These are phyloP conservation scores for Hortaea sp. DNA, from an alignment of 2,329 filamentous ascomycete genomes.

Conservation along the genomic window DNA sequence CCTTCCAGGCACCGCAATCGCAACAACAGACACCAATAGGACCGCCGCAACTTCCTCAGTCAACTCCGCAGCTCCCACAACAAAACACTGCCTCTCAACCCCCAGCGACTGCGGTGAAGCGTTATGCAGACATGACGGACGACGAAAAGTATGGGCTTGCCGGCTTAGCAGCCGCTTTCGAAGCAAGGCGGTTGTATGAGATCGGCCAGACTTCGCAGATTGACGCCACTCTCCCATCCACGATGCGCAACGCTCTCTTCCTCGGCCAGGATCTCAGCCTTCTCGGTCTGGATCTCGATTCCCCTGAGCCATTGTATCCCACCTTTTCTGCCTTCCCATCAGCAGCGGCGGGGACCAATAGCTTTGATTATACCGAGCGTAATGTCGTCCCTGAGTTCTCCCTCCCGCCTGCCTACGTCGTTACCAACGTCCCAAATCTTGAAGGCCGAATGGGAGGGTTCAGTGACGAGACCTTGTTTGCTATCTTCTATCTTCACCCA, in stretches of 20 bases:
- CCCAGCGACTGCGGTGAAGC: constrained; percentile 28
- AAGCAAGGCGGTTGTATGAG: constrained; percentile 17
- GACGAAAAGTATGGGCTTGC: constrained; percentile 50
- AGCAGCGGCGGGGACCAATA: constrained; percentile 7
- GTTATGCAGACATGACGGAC: constrained; percentile 48
- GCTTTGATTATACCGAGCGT: constrained; percentile 31
- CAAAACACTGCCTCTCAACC: constrained; percentile 3
- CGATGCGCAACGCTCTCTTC: constrained; percentile 34
- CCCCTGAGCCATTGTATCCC: constrained; percentile 44
- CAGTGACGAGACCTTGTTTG: constrained; percentile 52
- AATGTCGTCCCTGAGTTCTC: constrained; percentile 54
- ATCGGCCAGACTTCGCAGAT: constrained; percentile 11
- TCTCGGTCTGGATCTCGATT: constrained; percentile 53
- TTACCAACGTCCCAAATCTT: constrained; percentile 55
- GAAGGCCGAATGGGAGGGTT: constrained; percentile 28
- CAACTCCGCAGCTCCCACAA: constrained; percentile 1
- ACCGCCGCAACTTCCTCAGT: constrained; percentile 3
- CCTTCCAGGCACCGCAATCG: constrained; percentile 10
- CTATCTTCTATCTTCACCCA: constrained; percentile 60
- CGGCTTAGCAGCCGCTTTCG: constrained; percentile 45
- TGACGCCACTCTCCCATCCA: constrained; percentile 21
- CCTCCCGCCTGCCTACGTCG: constrained; percentile 54
- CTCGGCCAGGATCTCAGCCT: constrained; percentile 55
- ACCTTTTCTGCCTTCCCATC: constrained; percentile 56
- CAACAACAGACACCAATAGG: constrained; percentile 18